A percentile compares a stretch with the other conserved stretches of the same genome.
Conservation (phyloP, 805 yeast species). For the Tetrapisispora pingtungensis region DNA sequence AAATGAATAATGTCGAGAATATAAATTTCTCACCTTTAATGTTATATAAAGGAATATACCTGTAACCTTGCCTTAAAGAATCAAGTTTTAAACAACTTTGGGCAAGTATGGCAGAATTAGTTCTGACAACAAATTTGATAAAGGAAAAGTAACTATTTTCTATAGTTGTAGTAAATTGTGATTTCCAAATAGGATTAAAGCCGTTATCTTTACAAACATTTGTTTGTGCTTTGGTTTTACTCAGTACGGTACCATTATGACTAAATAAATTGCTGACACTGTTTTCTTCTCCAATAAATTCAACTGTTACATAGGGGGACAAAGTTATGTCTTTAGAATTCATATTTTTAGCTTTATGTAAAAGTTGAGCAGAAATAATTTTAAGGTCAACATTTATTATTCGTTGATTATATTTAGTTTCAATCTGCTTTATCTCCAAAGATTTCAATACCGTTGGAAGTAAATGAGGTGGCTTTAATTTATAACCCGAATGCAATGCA, state of each 20-base stretch:
- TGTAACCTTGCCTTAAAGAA: conserved; percentile 66
- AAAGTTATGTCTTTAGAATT: conserved; percentile 8
- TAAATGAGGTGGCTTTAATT: conserved; percentile 55
- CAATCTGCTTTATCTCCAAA: conserved; percentile 19
- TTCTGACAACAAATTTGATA: conserved; percentile 41
- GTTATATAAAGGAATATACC: conserved; percentile 73
- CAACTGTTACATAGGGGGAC: conserved; percentile 20
- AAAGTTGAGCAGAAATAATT: conserved; percentile 73
- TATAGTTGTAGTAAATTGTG: conserved; percentile 35
- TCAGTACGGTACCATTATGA: conserved; percentile 14
- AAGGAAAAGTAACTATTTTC: conserved; percentile 41
- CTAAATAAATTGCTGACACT: conserved; percentile 14
- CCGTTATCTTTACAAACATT: conserved; percentile 53
- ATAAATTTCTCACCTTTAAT: conserved; percentile 68
- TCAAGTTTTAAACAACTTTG: conserved; percentile 48
- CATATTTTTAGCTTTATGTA: conserved; percentile 45
- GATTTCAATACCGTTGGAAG: conserved; percentile 22
- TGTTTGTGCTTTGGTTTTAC: conserved; percentile 17
- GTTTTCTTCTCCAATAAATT: conserved; percentile 14
- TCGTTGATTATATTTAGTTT: conserved; percentile 10
- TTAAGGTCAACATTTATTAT: conserved; percentile 29
- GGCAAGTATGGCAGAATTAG: conserved; percentile 42
- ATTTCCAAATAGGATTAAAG: conserved; percentile 79
- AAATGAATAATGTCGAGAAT: conserved; percentile 47
- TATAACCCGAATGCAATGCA: conserved; percentile 50